Percentiles rank a stretch among this genome's conserved stretches.
Conservation (phyloP, 257 asterid species). For the Vinca minor region DNA sequence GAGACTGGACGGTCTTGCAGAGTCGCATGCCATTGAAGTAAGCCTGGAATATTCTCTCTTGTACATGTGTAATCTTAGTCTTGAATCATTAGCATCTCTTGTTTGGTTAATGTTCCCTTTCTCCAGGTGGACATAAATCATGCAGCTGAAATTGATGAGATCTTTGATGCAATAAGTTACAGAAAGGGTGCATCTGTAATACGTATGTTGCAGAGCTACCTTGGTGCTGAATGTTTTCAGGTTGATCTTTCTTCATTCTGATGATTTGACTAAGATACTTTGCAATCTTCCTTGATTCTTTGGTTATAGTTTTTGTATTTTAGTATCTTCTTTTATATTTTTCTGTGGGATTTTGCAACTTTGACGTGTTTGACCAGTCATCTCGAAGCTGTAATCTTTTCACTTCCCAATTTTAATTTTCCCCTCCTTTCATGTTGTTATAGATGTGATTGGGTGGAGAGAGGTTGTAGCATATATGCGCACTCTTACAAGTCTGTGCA, state of each 20-base stretch:
- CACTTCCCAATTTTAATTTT: background rate
- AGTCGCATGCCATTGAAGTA: slow-evolving; percentile 94
- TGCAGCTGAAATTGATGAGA: slow-evolving; percentile 88
- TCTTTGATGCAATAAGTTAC: slow-evolving; percentile 91
- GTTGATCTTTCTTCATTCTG: slow-evolving; percentile 25
- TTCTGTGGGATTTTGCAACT: background rate
- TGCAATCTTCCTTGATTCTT: background rate
- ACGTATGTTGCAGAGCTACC: slow-evolving; percentile 90
- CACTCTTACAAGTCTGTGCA: background rate
- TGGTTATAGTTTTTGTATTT: background rate
- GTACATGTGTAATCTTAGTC: background rate
- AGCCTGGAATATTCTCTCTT: background rate
- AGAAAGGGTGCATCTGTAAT: slow-evolving; percentile 95
- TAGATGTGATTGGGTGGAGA: background rate
- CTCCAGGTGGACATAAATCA: slow-evolving; percentile 81
- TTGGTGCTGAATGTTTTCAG: slow-evolving; percentile 86
- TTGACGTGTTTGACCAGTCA: background rate
- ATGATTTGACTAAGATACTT: background rate
- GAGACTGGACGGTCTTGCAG: slow-evolving; percentile 85
- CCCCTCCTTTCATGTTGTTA: slow-evolving; percentile 4
- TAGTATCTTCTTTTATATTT: background rate
- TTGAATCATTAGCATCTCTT: background rate
- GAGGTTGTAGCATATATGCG: background rate
- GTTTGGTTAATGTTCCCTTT: slow-evolving; percentile 5
- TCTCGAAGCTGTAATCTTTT: background rate